phyloP scores from a whole-genome alignment of 345 rosid species.

The Syzygium jambos region DNA sequence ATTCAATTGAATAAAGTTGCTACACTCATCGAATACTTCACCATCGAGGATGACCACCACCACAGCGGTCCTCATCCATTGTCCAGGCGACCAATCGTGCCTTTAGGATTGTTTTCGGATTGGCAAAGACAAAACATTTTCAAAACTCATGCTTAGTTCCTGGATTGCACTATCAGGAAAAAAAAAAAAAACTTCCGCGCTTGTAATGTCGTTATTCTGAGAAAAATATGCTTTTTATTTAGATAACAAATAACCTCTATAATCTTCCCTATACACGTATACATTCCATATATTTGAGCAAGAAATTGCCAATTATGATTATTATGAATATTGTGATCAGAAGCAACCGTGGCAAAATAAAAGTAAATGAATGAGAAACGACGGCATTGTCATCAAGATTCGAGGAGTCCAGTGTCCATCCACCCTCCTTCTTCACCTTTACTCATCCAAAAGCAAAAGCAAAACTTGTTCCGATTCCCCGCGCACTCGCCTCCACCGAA shows the following conservation, averaged over 20 bases:
- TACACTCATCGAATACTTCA: neutral
- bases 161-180: neutral
- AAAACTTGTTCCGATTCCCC: neutral
- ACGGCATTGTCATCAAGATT: neutral
- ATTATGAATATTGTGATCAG: neutral
- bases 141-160: neutral
- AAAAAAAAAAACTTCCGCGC: neutral
- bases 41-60: neutral
- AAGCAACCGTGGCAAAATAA: neutral
- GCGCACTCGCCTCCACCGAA: neutral
- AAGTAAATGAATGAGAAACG: neutral
- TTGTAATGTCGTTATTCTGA: neutral
- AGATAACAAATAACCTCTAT: neutral
- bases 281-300: neutral
- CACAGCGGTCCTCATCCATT: neutral
- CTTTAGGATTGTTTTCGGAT: neutral
- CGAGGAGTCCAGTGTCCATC: neutral
- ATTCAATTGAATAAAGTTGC: neutral
- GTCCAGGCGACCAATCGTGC: rapidly evolving
- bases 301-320: neutral
- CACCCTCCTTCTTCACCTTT: neutral
- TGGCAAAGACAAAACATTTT: neutral
- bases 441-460: neutral
- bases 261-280: neutral
- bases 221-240: neutral